Base-by-base conservation (phyloP, 768 basidiomycete species). In the Amyloporia xantha region DNA sequence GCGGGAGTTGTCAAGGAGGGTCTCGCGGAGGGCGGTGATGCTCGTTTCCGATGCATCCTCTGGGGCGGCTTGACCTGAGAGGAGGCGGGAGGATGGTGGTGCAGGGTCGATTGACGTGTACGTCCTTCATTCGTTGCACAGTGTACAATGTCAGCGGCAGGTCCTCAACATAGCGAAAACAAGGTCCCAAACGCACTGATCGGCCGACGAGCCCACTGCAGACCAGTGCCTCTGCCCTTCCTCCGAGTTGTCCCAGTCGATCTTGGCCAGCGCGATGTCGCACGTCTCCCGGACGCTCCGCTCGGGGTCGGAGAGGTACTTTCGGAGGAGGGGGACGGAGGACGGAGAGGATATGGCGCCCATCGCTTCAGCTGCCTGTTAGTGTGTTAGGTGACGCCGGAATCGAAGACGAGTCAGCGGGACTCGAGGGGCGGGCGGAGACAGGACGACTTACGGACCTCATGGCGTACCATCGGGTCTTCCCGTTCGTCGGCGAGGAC, bases 381-480 rank as follows among this genome's bases (percentile, higher is more conserved):
- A 17, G 33, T 5, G 24, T 40, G 6, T 24, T 13, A 23, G 33
- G 35, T 47, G 28, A 26, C 3, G 25, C 17, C 30, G 36, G 9
- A 38, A 21, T 4, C 19, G 41, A 23, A 44, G 45, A 19, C 13
- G 37, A 10, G 27, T 28, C 9, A n/a, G n/a, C n/a, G n/a, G n/a
- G n/a, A n/a, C n/a, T 41, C 12, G 20, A 20, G 7, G 40, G 15
- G 33, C 39, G 19, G 15, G 10, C 3, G 9, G 15, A 4, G 10
- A 23, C 13, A 28, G 39, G n/a, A 20, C 15, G 5, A n/a, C n/a
- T n/a, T 44, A 58, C 72, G 50, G 56, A 89, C 91, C 78, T 99
- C 96, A 69, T 99, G 96, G 47, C 96, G 75, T 52, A 98, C 96
- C 96, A 99, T 99, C 0, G 91, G 84, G 65, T 95, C 87, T 63